Evolutionary conservation across 805 yeast genomes (phyloP).

Genomic region (Kodamaea fukazawae): DNA sequence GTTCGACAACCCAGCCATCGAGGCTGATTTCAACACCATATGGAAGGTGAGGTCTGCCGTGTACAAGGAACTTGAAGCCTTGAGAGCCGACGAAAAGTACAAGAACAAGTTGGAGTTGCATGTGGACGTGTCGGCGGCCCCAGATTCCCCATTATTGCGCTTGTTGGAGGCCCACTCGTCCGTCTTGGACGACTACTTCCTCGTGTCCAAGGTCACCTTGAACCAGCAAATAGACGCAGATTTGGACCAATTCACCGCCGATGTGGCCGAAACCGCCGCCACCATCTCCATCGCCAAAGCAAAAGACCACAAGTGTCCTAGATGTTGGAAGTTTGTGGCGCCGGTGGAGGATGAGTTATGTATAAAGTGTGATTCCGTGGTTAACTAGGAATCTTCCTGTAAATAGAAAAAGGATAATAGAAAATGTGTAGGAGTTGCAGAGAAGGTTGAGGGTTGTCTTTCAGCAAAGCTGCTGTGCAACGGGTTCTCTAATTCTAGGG

Average conservation of each 20-base stretch:
- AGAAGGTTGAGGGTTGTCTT: too few species aligned
- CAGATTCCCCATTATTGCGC: constrained; percentile 10
- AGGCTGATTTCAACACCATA: constrained; percentile 44
- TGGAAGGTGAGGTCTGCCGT: constrained; percentile 49
- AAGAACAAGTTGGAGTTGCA: constrained; percentile 58
- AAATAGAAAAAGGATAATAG: constrained; percentile 13
- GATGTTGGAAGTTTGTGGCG: constrained; percentile 88
- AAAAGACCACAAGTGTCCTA: constrained; percentile 66
- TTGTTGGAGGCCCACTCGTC: constrained; percentile 21
- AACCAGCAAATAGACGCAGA: constrained; percentile 13
- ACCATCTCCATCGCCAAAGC: constrained; percentile 45
- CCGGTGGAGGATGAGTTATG: constrained; percentile 55
- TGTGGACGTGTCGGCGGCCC: constrained; percentile 7
- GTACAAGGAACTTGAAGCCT: constrained; percentile 52
- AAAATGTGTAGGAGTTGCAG: too few species aligned
- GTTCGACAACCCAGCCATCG: constrained; percentile 35
- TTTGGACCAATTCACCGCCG: not conserved
- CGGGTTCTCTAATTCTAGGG: too few species aligned
- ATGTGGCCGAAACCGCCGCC: constrained; percentile 21
- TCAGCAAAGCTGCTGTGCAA: too few species aligned
- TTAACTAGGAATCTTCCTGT: constrained; percentile 23
- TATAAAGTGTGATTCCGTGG: constrained; percentile 54
- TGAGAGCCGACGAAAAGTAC: constrained; percentile 51
- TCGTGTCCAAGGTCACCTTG: constrained; percentile 59
- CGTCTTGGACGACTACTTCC: constrained; percentile 46